Conservation (phyloP, 1,284 basidiomycete species). For the Vanrija pseudolonga region DNA sequence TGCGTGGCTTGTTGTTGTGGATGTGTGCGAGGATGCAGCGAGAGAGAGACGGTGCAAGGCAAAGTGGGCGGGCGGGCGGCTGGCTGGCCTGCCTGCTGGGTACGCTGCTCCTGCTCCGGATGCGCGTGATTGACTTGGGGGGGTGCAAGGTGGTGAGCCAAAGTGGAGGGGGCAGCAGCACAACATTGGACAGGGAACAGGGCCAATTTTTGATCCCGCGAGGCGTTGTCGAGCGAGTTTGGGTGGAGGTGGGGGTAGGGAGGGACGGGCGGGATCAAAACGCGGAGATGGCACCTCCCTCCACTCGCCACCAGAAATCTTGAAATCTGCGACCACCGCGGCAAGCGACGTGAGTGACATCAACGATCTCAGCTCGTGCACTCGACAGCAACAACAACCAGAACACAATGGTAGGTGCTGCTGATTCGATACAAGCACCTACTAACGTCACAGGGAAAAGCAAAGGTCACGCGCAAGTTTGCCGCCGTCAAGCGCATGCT, state of each 20-base stretch:
- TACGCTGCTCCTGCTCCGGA: too few relatives aligned
- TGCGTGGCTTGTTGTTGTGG: not conserved
- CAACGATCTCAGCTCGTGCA: not conserved
- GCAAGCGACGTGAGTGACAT: not conserved
- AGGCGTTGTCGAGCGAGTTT: too few relatives aligned
- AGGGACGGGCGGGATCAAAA: not conserved
- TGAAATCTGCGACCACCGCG: constrained; percentile 1
- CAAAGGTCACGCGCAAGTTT: constrained; percentile 92
- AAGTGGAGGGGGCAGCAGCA: too few relatives aligned
- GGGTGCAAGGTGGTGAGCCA: not conserved
- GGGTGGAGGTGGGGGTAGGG: not conserved
- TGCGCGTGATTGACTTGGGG: constrained; percentile 10
- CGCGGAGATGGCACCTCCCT: too few relatives aligned
- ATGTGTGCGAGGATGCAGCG: too few relatives aligned
- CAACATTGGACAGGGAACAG: too few relatives aligned
- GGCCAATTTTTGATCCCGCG: too few relatives aligned
- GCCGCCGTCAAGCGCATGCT: constrained; percentile 91
- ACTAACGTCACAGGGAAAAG: constrained; percentile 66
- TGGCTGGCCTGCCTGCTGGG: too few relatives aligned
- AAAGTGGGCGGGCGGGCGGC: too few relatives aligned
- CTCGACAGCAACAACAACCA: not conserved
- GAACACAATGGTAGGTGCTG: not conserved
- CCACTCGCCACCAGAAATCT: constrained; percentile 5
- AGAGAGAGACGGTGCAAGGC: too few relatives aligned
- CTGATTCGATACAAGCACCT: too few relatives aligned